Conservation (phyloP, 768 basidiomycete species). For the Agrocybe praecox region DNA sequence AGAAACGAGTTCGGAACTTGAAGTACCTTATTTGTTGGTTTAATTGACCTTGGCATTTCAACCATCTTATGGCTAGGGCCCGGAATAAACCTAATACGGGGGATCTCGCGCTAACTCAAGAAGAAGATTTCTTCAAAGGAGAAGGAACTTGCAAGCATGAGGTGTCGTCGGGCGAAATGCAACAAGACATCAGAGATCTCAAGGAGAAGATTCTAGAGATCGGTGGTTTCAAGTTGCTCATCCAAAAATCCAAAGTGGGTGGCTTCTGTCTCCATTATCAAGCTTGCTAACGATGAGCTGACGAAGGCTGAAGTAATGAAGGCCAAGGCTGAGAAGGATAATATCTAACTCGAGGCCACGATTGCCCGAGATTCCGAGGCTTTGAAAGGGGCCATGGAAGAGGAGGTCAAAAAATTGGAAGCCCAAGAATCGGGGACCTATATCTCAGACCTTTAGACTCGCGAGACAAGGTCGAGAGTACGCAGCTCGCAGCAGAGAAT, state of each 20-base stretch:
- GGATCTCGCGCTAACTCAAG: constrained; percentile 86
- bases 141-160: constrained; percentile 67
- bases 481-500: constrained; percentile 74
- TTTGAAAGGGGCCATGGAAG: constrained; percentile 64
- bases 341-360: constrained; percentile 59
- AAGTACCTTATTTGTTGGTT: constrained; percentile 53
- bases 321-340: constrained; percentile 86
- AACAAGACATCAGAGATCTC: constrained; percentile 79
- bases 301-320: constrained; percentile 93
- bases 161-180: constrained; percentile 68
- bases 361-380: constrained; percentile 55
- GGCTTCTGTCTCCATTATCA: constrained; percentile 84
- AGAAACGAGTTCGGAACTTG: constrained; percentile 80
- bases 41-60: neutral
- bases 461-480: constrained; percentile 70
- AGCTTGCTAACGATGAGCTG: constrained; percentile 85
- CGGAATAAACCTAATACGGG: constrained; percentile 83
- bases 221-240: constrained; percentile 84
- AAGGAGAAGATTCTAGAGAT: constrained; percentile 94
- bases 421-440: constrained; percentile 56
- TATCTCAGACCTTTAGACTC: constrained; percentile 65
- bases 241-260: constrained; percentile 90
- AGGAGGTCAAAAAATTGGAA: constrained; percentile 65
- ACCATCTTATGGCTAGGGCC: constrained; percentile 44
- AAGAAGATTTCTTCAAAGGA: constrained; percentile 59